A percentile compares a stretch with the other conserved stretches of the same genome.
Evolutionary conservation across 2,329 filamentous ascomycete genomes (phyloP).

Genomic region (Colletotrichum aenigma): DNA sequence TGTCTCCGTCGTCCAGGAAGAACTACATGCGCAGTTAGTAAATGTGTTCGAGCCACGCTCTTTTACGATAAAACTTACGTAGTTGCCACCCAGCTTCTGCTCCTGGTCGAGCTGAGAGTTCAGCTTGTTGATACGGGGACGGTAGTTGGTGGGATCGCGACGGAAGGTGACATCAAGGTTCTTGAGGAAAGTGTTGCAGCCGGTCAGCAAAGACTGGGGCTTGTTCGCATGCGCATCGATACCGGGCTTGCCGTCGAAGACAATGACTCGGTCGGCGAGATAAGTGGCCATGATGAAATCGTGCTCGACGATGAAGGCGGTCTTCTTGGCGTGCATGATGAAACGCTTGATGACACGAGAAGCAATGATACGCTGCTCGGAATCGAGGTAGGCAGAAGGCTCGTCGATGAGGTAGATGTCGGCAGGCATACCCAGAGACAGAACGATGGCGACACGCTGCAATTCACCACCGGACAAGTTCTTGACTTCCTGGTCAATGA

Average conservation of each 20-base stretch:
- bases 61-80: conserved; percentile 59
- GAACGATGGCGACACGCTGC: conserved; percentile 97
- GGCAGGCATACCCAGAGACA: conserved; percentile 92
- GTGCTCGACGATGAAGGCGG: conserved; percentile 98
- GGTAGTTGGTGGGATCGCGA: conserved; percentile 93
- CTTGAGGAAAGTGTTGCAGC: conserved; percentile 96
- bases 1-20: conserved; percentile 84
- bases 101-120: conserved; percentile 97
- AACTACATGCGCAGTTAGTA: conserved; percentile 61
- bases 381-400: conserved; percentile 96
- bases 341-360: conserved; percentile 98
- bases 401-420: conserved; percentile 99
- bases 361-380: conserved; percentile 97
- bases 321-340: conserved; percentile 99
- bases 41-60: background rate
- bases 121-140: conserved; percentile 97
- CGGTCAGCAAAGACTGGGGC: conserved; percentile 90
- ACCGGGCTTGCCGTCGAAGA: conserved; percentile 94
- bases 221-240: conserved; percentile 85
- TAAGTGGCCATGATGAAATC: conserved; percentile 95
- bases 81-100: conserved; percentile 93
- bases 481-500: conserved; percentile 99
- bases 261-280: conserved; percentile 90
- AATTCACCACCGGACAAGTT: conserved; percentile 99
- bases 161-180: conserved; percentile 98